These are phyloP conservation scores for Phytophthora multivora DNA, from an alignment of 352 stramenopile species.

Conservation along the genomic window DNA sequence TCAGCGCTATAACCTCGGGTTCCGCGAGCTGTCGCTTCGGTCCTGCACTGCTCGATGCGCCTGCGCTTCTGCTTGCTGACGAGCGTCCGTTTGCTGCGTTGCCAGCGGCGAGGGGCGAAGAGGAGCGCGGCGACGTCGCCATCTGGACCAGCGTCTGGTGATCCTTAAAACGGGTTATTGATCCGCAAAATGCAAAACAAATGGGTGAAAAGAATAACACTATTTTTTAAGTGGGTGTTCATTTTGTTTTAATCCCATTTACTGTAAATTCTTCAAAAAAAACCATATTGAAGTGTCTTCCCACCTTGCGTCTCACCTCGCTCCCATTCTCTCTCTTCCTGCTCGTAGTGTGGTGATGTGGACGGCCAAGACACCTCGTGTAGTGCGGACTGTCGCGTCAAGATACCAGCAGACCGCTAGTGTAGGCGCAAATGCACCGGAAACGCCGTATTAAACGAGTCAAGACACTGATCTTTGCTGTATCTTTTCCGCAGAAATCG, in stretches of 20 bases:
- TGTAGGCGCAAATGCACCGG: conserved; percentile 1
- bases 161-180: not conserved
- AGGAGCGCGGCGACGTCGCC: conserved; percentile 12
- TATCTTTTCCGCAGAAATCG: conserved; percentile 41
- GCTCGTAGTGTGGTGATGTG: conserved; percentile 4
- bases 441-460: not conserved
- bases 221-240: no score
- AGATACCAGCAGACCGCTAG: conserved; percentile 16
- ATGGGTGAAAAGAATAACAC: no score
- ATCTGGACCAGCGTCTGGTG: conserved; percentile 10
- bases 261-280: no score
- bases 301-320: not conserved
- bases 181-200: no score
- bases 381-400: conserved; percentile 11
- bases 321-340: not conserved
- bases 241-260: no score
- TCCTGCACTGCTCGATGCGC: not conserved
- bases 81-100: conserved; percentile 2
- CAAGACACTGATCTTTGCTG: not conserved
- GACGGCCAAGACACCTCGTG: conserved; percentile 1
- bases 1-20: conserved; percentile 67
- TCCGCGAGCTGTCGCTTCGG: conserved; percentile 41
- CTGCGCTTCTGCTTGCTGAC: conserved; percentile 12
- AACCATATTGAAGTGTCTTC: conserved; percentile 3
- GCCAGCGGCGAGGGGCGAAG: not conserved